These are phyloP conservation scores for Cyphellophora europaea DNA, from an alignment of 2,329 filamentous ascomycete genomes.

Conservation along the genomic window DNA sequence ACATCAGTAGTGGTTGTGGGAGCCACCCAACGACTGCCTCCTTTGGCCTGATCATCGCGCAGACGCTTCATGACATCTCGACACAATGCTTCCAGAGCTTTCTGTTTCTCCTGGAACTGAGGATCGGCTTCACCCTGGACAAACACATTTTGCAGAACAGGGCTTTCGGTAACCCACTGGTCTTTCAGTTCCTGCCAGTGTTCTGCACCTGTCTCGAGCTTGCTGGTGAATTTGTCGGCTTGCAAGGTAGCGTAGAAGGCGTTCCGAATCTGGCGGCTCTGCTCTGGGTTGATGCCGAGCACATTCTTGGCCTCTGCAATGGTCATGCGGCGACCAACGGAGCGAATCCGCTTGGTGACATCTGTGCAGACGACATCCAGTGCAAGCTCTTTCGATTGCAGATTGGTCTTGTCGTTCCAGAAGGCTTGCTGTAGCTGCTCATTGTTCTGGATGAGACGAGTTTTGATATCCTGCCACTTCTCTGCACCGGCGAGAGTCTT, in stretches of 20 bases:
- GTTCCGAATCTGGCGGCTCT: conserved; percentile 56
- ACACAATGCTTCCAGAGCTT: conserved; percentile 61
- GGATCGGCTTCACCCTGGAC: conserved; percentile 42
- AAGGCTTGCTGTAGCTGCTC: conserved; percentile 55
- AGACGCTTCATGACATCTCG: conserved; percentile 70
- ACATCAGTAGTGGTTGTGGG: too few species aligned
- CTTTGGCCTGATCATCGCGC: conserved; percentile 55
- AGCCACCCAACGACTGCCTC: conserved; percentile 28
- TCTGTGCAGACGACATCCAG: conserved; percentile 73
- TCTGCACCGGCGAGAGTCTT: conserved; percentile 67
- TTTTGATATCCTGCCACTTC: conserved; percentile 63
- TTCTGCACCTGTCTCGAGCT: conserved; percentile 60
- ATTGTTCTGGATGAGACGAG: conserved; percentile 55
- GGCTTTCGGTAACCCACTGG: conserved; percentile 54
- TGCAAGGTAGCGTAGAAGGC: conserved; percentile 58
- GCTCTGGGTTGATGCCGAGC: conserved; percentile 59
- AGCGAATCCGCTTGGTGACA: conserved; percentile 71
- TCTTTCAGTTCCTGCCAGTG: conserved; percentile 64
- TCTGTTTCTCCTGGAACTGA: conserved; percentile 46
- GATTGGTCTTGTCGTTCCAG: conserved; percentile 46
- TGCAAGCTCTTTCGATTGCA: conserved; percentile 54
- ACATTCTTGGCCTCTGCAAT: conserved; percentile 66
- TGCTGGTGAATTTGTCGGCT: conserved; percentile 59
- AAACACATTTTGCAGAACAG: conserved; percentile 47
- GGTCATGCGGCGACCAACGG: conserved; percentile 55